Percentiles rank a stretch among this genome's conserved stretches.
phyloP scores from a whole-genome alignment of 2,329 filamentous ascomycete genomes.

The Eutypa lata region DNA sequence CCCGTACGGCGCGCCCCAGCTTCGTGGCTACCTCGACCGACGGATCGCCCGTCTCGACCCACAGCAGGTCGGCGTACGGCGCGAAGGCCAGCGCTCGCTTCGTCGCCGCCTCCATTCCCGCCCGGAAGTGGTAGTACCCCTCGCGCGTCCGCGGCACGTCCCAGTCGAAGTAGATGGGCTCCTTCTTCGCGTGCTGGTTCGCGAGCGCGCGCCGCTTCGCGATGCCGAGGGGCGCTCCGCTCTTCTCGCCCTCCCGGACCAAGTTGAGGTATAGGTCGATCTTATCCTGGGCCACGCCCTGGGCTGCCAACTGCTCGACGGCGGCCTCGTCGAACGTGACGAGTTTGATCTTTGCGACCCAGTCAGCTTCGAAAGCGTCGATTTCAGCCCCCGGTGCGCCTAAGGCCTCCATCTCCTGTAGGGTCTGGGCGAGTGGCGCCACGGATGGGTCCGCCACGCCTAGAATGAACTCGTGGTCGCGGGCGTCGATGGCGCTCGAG shows the following conservation, averaged over 20 bases:
- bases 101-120: slow-evolving; percentile 80
- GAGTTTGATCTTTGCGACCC: slow-evolving; percentile 83
- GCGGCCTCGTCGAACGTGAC: slow-evolving; percentile 92
- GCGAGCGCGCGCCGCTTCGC: slow-evolving; percentile 73
- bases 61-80: slow-evolving; percentile 90
- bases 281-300: slow-evolving; percentile 60
- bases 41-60: slow-evolving; percentile 94
- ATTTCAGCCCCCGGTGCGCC: slow-evolving; percentile 79
- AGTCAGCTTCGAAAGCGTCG: slow-evolving; percentile 78
- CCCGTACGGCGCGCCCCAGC: slow-evolving; percentile 75
- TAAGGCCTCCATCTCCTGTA: slow-evolving; percentile 83
- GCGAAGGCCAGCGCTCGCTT: slow-evolving; percentile 91
- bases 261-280: slow-evolving; percentile 66
- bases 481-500: slow-evolving; percentile 85
- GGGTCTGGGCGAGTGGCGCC: slow-evolving; percentile 79
- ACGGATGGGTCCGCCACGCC: slow-evolving; percentile 73
- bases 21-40: slow-evolving; percentile 71
- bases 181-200: slow-evolving; percentile 60
- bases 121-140: slow-evolving; percentile 87
- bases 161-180: slow-evolving; percentile 79
- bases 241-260: slow-evolving; percentile 54
- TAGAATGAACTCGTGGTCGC: slow-evolving; percentile 96
- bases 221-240: slow-evolving; percentile 70
- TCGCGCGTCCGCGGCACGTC: slow-evolving; percentile 91
- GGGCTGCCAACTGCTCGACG: slow-evolving; percentile 65